Percentiles rank a stretch among this genome's conserved stretches.
Evolutionary conservation across 2,329 filamentous ascomycete species (phyloP).

Genomic region (Cladosporium sp.): DNA sequence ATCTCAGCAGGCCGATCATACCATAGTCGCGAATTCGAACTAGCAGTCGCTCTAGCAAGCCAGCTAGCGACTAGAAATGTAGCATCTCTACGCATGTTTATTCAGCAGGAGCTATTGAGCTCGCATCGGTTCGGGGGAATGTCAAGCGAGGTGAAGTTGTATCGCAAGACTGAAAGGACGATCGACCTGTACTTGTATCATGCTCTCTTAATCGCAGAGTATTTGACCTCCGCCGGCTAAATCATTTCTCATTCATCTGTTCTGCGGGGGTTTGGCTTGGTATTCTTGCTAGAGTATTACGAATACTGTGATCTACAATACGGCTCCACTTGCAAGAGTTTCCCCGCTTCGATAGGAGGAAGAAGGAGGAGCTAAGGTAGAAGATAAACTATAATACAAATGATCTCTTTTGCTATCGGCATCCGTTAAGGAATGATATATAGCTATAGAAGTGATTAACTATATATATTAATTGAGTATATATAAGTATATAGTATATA

Average conservation of each 20-base stretch:
- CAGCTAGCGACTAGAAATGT: neutral
- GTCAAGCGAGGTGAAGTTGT: neutral
- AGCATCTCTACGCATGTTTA: neutral
- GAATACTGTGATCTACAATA: neutral
- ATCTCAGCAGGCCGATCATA: slow-evolving; percentile 15
- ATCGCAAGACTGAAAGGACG: neutral
- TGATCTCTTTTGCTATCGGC: too few relatives aligned
- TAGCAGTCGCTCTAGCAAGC: neutral
- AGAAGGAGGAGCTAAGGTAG: too few relatives aligned
- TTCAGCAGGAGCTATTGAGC: neutral
- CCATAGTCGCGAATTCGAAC: slow-evolving; percentile 2
- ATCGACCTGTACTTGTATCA: neutral
- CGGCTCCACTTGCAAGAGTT: neutral
- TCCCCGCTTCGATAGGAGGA: neutral
- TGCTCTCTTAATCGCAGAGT: neutral
- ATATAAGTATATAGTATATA: too few relatives aligned
- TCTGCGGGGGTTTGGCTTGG: slow-evolving; percentile 15
- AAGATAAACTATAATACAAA: too few relatives aligned
- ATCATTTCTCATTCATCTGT: neutral
- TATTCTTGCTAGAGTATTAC: neutral
- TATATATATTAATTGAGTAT: too few relatives aligned
- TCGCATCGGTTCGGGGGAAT: neutral
- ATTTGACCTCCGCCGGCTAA: neutral
- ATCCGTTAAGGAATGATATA: too few relatives aligned
- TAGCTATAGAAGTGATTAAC: too few relatives aligned